Conservation (phyloP, 352 stramenopile genomes). For the Phytopythium kandeliae region DNA sequence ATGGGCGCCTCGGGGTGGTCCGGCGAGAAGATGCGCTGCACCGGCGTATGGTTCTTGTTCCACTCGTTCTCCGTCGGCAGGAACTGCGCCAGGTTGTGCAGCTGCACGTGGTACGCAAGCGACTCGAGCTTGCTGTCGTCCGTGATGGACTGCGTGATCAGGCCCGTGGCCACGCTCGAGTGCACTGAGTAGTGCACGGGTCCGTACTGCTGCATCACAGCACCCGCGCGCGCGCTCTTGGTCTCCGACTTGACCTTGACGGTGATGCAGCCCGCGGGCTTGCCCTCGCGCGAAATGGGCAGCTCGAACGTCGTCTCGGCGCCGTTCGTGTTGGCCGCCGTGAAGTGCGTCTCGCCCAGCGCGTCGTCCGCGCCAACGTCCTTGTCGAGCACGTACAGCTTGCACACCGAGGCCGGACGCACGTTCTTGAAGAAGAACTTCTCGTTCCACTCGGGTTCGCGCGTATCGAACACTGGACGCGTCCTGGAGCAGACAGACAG, state of each 20-base stretch:
- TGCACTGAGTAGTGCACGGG: conserved; percentile 30
- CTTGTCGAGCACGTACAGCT: conserved; percentile 30
- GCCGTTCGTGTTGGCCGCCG: conserved; percentile 19
- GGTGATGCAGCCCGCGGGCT: conserved; percentile 18
- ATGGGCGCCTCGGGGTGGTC: conserved; percentile 20
- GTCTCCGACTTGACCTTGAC: conserved; percentile 24
- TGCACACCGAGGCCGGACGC: conserved; percentile 17
- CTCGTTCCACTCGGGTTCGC: conserved; percentile 27
- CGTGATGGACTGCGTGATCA: conserved; percentile 17
- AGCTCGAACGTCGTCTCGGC: conserved; percentile 22
- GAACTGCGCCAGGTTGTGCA: conserved; percentile 19
- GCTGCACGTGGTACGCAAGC: conserved; percentile 18
- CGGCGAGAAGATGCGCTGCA: conserved; percentile 21
- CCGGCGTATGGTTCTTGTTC: conserved; percentile 22
- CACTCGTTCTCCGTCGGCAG: conserved; percentile 20
- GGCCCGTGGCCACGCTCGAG: conserved; percentile 13
- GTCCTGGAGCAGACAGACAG: conserved; percentile 9
- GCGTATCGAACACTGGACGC: conserved; percentile 20
- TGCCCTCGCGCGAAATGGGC: conserved; percentile 17
- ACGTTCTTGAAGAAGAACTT: conserved; percentile 33
- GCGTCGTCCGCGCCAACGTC: conserved; percentile 25
- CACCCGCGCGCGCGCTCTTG: conserved; percentile 1
- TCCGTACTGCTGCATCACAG: conserved; percentile 15
- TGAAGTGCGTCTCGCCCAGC: conserved; percentile 27
- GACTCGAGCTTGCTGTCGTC: conserved; percentile 18